phyloP scores from a whole-genome alignment of 805 yeast genomes.

The Metschnikowia picachoensis region DNA sequence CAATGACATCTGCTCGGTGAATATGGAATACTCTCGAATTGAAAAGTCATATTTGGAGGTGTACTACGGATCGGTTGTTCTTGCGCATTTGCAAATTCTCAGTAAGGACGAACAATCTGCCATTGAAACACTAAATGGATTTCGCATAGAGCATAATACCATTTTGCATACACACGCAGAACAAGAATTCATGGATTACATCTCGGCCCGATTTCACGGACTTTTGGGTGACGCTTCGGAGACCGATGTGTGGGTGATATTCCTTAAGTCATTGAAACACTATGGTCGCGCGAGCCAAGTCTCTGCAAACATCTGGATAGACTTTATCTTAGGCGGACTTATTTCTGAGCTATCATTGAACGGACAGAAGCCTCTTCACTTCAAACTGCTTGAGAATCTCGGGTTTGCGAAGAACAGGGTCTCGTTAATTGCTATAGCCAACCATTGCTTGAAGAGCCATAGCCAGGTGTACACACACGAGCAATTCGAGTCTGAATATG shows the following conservation, averaged over 20 bases:
- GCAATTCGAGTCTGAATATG: slow-evolving; percentile 26
- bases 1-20: slow-evolving; percentile 24
- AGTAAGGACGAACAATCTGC: slow-evolving; percentile 23
- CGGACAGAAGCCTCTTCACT: slow-evolving; percentile 16
- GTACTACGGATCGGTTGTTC: slow-evolving; percentile 29
- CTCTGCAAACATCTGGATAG: slow-evolving; percentile 35
- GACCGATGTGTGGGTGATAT: slow-evolving; percentile 25
- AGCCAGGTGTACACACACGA: slow-evolving; percentile 15
- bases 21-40: slow-evolving; percentile 23
- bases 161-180: slow-evolving; percentile 4
- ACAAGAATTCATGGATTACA: slow-evolving; percentile 27
- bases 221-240: slow-evolving; percentile 26
- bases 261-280: slow-evolving; percentile 20
- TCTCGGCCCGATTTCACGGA: slow-evolving; percentile 32
- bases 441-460: slow-evolving; percentile 25
- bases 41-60: slow-evolving; percentile 27
- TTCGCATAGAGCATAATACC: slow-evolving; percentile 5
- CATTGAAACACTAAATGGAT: slow-evolving; percentile 15
- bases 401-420: slow-evolving; percentile 24
- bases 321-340: slow-evolving; percentile 22
- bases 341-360: slow-evolving; percentile 17
- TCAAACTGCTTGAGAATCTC: slow-evolving; percentile 17
- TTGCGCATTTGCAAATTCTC: slow-evolving; percentile 34
- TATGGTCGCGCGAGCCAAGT: slow-evolving; percentile 26
- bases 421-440: slow-evolving; percentile 25